Base-by-base conservation (phyloP, 2,329 filamentous ascomycete genomes). In the Venturia carpophila region DNA sequence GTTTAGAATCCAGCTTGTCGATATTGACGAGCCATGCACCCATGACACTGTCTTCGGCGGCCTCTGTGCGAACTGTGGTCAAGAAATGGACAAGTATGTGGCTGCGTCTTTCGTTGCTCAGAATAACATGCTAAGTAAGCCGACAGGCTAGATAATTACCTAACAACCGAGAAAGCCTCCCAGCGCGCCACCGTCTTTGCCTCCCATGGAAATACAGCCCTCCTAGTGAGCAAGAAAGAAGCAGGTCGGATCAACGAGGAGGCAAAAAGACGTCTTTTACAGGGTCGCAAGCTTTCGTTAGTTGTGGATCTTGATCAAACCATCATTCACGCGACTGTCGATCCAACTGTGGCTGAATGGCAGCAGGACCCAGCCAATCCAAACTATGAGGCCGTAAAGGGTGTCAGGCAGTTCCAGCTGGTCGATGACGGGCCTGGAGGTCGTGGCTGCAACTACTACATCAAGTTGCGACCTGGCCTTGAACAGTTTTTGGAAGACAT, bases 301-400 rank as follows among this genome's bases (percentile, higher is more conserved):
- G 94, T 99, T 34, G 94, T 99, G 70, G 94, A 99, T 81, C 82
- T 99, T 64, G 94, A 99, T 74, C 93, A 97, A 79, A 99, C 94
- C 66, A 94, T 99, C 71, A 99, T 99, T 69, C 94, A 99, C 75
- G 94, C 94, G 34, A 96, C 92, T 68, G 95, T 97, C 71, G 94
- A 99, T 70, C 93, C 92, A 7, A 99, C 94, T 0, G 88, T 99
- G 64, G 92, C 88, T 68, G 93, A 99, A 75, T 99, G 94, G 94
- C 90, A 96, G 80, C 83, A 86, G 62, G 92, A 99, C 74, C 85
- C 88, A 30, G 82, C 85, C 3, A 97, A 96, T 70, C 92, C 94
- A 21, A 99, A 99, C 71, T 87, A 97, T 75, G 86, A 90, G 24
- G 91, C 92, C 5, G 88, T 99, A 71, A 92, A 92, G 74, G 89